Evolutionary conservation across 2,329 filamentous ascomycete genomes (phyloP).

Genomic region (Fusarium pseudonygamai): DNA sequence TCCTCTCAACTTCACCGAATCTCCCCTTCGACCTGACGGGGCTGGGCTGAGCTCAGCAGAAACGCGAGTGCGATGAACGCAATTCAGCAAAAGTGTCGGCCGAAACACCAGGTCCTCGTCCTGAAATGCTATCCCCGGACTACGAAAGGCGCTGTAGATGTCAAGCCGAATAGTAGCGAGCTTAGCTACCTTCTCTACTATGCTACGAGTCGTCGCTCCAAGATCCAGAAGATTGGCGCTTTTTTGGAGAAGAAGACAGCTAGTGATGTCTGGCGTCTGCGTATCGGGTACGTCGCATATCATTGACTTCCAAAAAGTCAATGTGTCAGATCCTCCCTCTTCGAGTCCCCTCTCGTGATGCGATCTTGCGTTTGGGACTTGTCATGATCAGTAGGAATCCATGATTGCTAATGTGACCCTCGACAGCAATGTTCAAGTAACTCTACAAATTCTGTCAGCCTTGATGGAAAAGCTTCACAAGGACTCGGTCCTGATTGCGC

Average conservation of each 20-base stretch:
- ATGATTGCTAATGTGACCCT: constrained; percentile 7
- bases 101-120: constrained; percentile 96
- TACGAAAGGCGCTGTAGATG: constrained; percentile 89
- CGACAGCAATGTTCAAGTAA: constrained; percentile 88
- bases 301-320: constrained; percentile 5
- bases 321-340: constrained; percentile 21
- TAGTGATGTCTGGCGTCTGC: constrained; percentile 87
- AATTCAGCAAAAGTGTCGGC: constrained; percentile 76
- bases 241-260: constrained; percentile 96
- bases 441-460: constrained; percentile 88
- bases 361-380: neutral
- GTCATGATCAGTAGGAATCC: neutral
- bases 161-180: constrained; percentile 96
- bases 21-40: constrained; percentile 5
- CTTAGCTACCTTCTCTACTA: constrained; percentile 98
- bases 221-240: constrained; percentile 93
- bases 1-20: neutral
- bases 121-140: constrained; percentile 96
- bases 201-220: constrained; percentile 90
- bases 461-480: constrained; percentile 93
- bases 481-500: constrained; percentile 88
- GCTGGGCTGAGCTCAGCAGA: constrained; percentile 34
- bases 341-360: neutral
- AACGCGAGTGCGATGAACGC: constrained; percentile 63
- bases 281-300: constrained; percentile 74